Evolutionary conservation across 805 yeast species (phyloP), one percentile per base, ranked within the genome.

Genomic region (Wickerhamomyces ciferrii): DNA sequence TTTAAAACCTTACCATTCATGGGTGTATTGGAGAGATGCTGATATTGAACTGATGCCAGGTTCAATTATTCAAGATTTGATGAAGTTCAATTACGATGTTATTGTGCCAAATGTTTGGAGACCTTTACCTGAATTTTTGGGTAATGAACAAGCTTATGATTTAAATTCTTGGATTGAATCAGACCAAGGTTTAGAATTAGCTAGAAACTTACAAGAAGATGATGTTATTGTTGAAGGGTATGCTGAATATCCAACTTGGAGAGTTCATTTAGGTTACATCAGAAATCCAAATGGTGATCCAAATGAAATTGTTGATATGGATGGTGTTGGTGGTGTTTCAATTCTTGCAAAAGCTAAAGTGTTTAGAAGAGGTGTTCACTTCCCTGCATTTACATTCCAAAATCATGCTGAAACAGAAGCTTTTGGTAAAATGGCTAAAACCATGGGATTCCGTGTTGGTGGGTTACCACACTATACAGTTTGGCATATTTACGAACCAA

Each of bases 81-180:
- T 87, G 92, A 74, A 76, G 51, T 72, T 71, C 51, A 76, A 78
- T 52, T 83, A 74, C 59, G 96, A 87, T 59, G 85, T 87, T 15
- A 72, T 87, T 63, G 76, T 84, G 36, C 96, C 89, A 25, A 89
- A 94, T 60, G 97, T 94, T 31, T 94, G 99, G 99, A 76, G 99
- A 56, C 99, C 98, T 2, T 73, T 94, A 50, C 99, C 99, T 2
- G 84, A 83, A 41, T 94, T 91, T 67, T 76, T 94, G 51, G 95
- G 94, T 18, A 79, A 80, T 53, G 95, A 87, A 62, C 99, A 94
- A 66, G 90, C 98, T 1, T 94, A 94, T 64, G 99, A 94, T 67
- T 77, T 94, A 61, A 94, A 94, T 67, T 87, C 97, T 14, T 94
- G 99, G 99, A 78, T 88, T 47, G 99, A 94, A 68, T 81, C 91